Evolutionary conservation across 73 alveolate species (phyloP), one percentile per base, ranked within the genome.

Genomic region (Stentor coeruleus): DNA sequence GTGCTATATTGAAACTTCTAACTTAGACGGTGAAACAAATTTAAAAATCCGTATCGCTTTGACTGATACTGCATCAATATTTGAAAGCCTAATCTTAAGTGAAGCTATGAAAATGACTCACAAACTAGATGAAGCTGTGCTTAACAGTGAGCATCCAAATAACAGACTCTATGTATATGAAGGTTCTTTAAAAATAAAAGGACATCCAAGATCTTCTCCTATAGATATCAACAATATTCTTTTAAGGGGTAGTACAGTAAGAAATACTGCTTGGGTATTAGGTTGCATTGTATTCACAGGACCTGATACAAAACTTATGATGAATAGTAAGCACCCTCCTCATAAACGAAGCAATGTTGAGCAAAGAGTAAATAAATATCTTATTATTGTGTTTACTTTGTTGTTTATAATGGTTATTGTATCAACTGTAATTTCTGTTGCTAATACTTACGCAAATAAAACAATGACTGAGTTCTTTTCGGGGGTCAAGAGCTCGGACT

Each of bases 11-110:
- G 99, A 98, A 82, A 97, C 99, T 0, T 96, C 98, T 85, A 92
- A 92, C 81, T 86, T 98, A 74, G 99, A 98, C 87, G 99, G 99
- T 58, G 99, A 98, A 87, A 96, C 99, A 33, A 97, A 95, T 84
- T 83, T 98, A 72, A 98, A 98, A 91, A 90, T 87, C 74, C 93
- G 95, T 75, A 88, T 84, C 15, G 88, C 98, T 15, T 87, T 88
- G 26, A 39, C 15, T 38, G 90, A 88, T 84, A 39, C 93, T 30
- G 41, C 83, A 38, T 14, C 35, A 15, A 75, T 75, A 39, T 20
- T 37, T 31, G 72, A 75, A 75, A 35, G 83, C 14, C 33, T 14
- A 20, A 75, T 20, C 14, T 15, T 39, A 75, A 14, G n/a, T n/a
- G 59, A 75, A 37, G 59, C 72, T 2, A 75, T 75, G 79, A 66